Evolutionary conservation across 169 alveolate species (phyloP), one percentile per base, ranked within the genome.

Genomic region (Plasmodium berghei): DNA sequence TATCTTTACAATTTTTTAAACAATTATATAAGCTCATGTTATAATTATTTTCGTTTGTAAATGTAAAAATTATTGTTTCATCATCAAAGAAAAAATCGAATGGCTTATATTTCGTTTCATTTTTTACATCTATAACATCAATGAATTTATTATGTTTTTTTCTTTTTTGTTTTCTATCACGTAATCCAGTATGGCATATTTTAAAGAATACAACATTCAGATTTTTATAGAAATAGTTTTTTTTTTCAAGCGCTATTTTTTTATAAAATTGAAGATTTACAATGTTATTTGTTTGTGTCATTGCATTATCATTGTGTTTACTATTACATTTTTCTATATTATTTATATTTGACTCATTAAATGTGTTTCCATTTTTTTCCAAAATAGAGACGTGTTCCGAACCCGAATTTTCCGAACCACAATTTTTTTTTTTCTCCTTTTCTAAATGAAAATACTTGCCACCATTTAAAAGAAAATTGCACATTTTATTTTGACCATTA

Each of bases 31-130:
- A 58, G 46, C 58, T 24, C 4, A 73, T 26, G 6, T 46, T n/a
- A 45, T 52, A 77, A 18, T 34, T 26, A 40, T 77, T 77, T 48
- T 77, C 89, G 16, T 77, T 77, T 1, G 54, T 63, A 56, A 63
- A 77, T n/a, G 89, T 63, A 40, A 77, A 77, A n/a, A 77, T 77
- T n/a, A 69, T 77, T 34, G 77, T 63, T 28, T 77, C 89, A 20
- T 52, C 52, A 18, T 77, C 89, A 28, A 77, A 77, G 72, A 77
- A 77, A 26, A 46, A 77, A 42, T 77, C 10, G 3, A 16, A 1
- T 46, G 12, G 18, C 10, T 67, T 67, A 16, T n/a, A 40, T n/a
- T n/a, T 16, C 9, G 8, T 40, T 10, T 67, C 42, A 45, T 40
- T 18, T 67, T 45, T 34, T 14, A 58, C 10, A 49, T 55, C 62